Percentiles rank a stretch among this genome's conserved stretches.
Evolutionary conservation across 257 asterid species (phyloP).

Genomic region (Solanum medicagineum): DNA sequence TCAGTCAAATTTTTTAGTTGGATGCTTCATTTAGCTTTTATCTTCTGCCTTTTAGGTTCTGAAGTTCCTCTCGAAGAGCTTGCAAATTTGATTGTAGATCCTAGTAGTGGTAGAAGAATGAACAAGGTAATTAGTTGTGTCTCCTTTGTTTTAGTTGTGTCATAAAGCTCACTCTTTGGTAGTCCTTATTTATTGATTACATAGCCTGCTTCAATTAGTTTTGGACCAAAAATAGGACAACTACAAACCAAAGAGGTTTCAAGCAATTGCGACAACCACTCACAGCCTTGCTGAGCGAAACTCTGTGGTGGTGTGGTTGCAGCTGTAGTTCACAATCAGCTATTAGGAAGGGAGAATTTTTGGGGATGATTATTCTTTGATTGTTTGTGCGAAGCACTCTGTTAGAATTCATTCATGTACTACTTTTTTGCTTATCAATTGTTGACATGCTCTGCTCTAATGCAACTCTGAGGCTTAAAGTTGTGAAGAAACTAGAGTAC

Average conservation of each 20-base stretch:
- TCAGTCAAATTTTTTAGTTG: background rate
- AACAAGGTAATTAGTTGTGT: slow-evolving; percentile 28
- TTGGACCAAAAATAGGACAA: background rate
- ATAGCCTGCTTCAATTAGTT: background rate
- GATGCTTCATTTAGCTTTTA: background rate
- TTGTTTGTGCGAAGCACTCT: background rate
- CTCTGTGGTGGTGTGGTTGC: background rate
- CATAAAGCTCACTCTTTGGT: background rate
- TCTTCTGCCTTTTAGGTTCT: slow-evolving; percentile 42
- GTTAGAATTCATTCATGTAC: background rate
- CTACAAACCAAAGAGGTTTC: background rate
- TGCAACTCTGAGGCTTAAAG: background rate
- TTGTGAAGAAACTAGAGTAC: background rate
- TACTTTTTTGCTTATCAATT: background rate
- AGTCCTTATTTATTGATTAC: background rate
- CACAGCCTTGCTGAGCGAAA: background rate
- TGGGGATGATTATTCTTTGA: background rate
- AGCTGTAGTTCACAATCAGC: background rate
- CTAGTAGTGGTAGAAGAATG: slow-evolving; percentile 10
- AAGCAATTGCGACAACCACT: background rate
- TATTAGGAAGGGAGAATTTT: background rate
- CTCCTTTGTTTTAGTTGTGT: background rate
- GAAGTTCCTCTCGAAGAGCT: slow-evolving; percentile 49
- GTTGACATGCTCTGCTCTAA: background rate
- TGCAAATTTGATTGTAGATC: slow-evolving; percentile 48